Evolutionary conservation across 495 filamentous ascomycete species (phyloP), one percentile per base, ranked within the genome.

Genomic region (Patellaria atrata): DNA sequence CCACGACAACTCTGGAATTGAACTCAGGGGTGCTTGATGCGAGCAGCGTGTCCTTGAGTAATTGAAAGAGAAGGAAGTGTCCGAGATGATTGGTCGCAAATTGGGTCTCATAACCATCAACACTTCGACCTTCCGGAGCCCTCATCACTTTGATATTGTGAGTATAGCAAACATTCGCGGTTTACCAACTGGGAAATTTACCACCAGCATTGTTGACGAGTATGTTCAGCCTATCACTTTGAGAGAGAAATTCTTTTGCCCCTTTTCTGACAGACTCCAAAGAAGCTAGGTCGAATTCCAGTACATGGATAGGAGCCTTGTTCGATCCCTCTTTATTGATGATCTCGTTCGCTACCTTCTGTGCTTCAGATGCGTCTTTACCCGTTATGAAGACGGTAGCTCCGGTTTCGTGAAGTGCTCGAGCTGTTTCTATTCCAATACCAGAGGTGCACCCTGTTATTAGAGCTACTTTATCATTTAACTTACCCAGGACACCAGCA

Each of bases 381-480:
- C 59, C 55, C 25, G 56, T 63, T 12, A 54, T 46, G 47, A 60
- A 64, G 25, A 71, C 44, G 14, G 52, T 62, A 6, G 65, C 62
- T 12, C 65, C 68, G 0, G 67, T 61, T 7, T 50, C 50, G 9
- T 54, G 52, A 15, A 74, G 37, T 0, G 64, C 65, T 12, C 47
- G 54, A 3, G 62, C 65, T 3, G 68, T 71, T 35, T 67, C 58
- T 25, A 64, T 47, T 1, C 67, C 67, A 4, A 71, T 60, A 6
- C 67, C 68, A 10, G 71, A 68, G 36, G 73, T 77, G 11, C 71
- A 67, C 11, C 81, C 81, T 3, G 79, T 83, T 19, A 85, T 64
- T 27, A 84, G 64, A 42, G 79, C 63, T 13, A 67, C 69, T 54
- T 79, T 79, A 15, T 58, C 58, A 1, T 30, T 30, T 16, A 64